Conservation (phyloP, 1,139 yeast genomes). For the Blastobotrys persicus region DNA sequence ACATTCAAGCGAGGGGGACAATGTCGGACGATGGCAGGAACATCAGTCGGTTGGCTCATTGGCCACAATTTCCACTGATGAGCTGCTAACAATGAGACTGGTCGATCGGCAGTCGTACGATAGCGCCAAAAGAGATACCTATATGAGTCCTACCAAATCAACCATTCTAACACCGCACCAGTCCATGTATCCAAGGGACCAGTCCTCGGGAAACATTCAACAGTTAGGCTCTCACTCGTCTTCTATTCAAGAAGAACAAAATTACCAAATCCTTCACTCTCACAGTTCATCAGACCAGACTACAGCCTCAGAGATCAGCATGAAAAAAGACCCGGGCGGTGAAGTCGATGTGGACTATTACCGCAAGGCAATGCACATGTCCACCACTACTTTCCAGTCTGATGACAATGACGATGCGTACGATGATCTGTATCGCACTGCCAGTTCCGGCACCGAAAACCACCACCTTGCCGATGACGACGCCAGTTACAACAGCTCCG, state of each 20-base stretch:
- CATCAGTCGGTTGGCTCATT: conserved; percentile 67
- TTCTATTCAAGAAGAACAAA: conserved; percentile 16
- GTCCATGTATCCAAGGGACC: conserved; percentile 23
- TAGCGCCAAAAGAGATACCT: conserved; percentile 23
- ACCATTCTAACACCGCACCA: conserved; percentile 29
- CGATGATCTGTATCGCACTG: conserved; percentile 15
- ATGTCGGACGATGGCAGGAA: conserved; percentile 40
- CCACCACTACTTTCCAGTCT: conserved; percentile 16
- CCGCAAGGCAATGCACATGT: conserved; percentile 13
- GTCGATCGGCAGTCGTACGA: conserved; percentile 41
- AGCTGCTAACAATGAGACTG: conserved; percentile 72
- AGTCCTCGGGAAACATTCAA: conserved; percentile 24
- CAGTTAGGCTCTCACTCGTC: conserved; percentile 29
- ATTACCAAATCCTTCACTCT: neutral
- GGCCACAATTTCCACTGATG: conserved; percentile 85
- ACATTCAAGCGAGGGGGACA: conserved; percentile 34
- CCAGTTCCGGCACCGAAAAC: conserved; percentile 17
- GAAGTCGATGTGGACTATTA: conserved; percentile 10
- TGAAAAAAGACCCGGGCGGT: conserved; percentile 8
- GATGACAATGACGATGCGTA: conserved; percentile 12
- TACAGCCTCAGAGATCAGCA: neutral
- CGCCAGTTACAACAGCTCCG: neutral
- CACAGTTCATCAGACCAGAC: conserved; percentile 4
- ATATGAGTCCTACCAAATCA: conserved; percentile 31
- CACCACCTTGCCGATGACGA: conserved; percentile 21